These are phyloP conservation scores for Begonia masoniana DNA, from an alignment of 306 rosid genomes.

Conservation along the genomic window DNA sequence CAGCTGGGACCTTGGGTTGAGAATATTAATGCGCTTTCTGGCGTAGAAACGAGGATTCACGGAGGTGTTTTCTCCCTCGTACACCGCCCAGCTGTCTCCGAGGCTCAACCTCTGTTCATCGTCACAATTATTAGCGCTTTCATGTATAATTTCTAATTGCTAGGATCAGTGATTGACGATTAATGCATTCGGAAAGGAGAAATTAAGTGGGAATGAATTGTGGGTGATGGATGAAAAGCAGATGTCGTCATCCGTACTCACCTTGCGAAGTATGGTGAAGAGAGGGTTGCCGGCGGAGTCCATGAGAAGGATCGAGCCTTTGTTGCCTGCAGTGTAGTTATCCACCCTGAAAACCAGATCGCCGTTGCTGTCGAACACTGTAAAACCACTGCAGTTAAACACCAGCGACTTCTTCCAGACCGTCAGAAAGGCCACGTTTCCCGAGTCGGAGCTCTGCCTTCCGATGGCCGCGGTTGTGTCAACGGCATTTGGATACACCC, in stretches of 20 bases:
- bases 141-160: not conserved
- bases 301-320: conserved; percentile 60
- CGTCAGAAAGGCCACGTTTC: conserved; percentile 22
- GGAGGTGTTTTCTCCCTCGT: conserved; percentile 36
- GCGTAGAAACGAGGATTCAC: conserved; percentile 28
- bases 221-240: too few relatives aligned
- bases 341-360: conserved; percentile 57
- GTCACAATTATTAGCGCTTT: not conserved
- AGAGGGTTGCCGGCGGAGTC: conserved; percentile 59
- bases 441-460: conserved; percentile 2
- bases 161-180: not conserved
- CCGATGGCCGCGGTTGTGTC: conserved; percentile 1
- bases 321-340: conserved; percentile 36
- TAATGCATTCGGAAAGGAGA: not conserved
- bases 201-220: not conserved
- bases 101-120: conserved; percentile 37
- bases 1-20: conserved; percentile 29
- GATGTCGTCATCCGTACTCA: not conserved
- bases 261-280: conserved; percentile 70
- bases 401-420: conserved; percentile 78
- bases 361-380: conserved; percentile 46
- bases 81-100: conserved; percentile 53
- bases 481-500: conserved; percentile 42
- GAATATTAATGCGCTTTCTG: conserved; percentile 27
- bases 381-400: conserved; percentile 61